Percentiles rank a stretch among this genome's conserved stretches.
Conservation (phyloP, 2,329 filamentous ascomycete species). For the Lachnellula occidentalis region DNA sequence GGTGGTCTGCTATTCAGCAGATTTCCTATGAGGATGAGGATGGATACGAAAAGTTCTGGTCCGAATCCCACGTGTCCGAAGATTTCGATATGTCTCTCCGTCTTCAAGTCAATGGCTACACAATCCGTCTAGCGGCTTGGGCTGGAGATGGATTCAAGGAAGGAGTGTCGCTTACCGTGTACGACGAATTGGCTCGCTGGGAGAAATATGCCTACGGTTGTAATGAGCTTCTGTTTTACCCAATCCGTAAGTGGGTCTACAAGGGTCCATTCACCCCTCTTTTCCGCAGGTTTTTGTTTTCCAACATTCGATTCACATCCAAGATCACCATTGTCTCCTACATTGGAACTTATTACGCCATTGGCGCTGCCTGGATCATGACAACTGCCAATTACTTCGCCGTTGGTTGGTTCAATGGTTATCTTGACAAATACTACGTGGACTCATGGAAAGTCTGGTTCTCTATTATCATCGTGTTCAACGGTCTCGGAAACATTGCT, state of each 20-base stretch:
- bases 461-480: constrained; percentile 73
- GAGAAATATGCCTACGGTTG: constrained; percentile 85
- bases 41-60: constrained; percentile 76
- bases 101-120: constrained; percentile 66
- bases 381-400: constrained; percentile 71
- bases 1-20: constrained; percentile 70
- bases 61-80: constrained; percentile 72
- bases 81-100: constrained; percentile 80
- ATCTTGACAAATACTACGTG: constrained; percentile 74
- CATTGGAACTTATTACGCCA: constrained; percentile 76
- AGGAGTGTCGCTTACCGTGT: constrained; percentile 77
- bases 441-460: constrained; percentile 78
- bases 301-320: constrained; percentile 67
- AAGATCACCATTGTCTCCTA: constrained; percentile 74
- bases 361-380: constrained; percentile 69
- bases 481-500: constrained; percentile 66
- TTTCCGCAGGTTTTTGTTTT: constrained; percentile 68
- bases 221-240: constrained; percentile 77
- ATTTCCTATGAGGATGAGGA: constrained; percentile 65
- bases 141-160: constrained; percentile 75
- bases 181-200: constrained; percentile 79
- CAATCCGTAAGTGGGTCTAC: constrained; percentile 65
- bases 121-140: constrained; percentile 68
- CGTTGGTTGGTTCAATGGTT: constrained; percentile 70
- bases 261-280: constrained; percentile 74